phyloP scores from a whole-genome alignment of 2,329 filamentous ascomycete genomes.

The Diplodia seriata region DNA sequence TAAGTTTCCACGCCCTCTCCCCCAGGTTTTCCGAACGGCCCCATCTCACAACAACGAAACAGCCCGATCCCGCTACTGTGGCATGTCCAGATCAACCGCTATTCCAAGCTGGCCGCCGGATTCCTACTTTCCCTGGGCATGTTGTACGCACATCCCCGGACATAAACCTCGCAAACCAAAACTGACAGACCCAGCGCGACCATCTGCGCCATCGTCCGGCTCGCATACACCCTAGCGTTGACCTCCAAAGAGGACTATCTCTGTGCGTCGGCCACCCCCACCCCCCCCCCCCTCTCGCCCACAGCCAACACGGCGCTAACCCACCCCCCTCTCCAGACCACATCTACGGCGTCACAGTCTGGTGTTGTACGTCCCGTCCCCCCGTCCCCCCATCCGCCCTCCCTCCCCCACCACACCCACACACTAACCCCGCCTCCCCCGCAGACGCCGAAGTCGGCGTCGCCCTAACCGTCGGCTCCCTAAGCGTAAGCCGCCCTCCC shows the following conservation, averaged over 20 bases:
- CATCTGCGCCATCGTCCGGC: neutral
- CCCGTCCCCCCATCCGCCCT: too few species aligned
- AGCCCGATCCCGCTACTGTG: neutral
- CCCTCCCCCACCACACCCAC: too few species aligned
- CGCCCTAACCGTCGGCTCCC: constrained; percentile 1
- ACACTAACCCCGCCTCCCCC: too few species aligned
- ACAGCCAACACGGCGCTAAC: too few species aligned
- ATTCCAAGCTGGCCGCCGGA: neutral
- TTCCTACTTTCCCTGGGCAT: neutral
- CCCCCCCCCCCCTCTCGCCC: too few species aligned
- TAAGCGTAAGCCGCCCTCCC: neutral
- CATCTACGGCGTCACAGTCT: neutral
- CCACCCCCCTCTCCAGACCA: neutral
- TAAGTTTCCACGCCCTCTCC: neutral
- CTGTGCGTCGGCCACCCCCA: neutral
- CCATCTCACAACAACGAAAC: neutral
- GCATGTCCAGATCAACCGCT: neutral
- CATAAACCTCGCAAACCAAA: neutral
- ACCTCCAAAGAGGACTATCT: neutral
- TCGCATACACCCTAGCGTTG: neutral
- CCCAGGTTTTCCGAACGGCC: neutral
- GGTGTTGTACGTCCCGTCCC: constrained; percentile 10
- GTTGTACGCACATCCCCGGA: neutral
- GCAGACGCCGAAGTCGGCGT: neutral
- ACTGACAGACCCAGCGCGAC: neutral